Conservation (phyloP, 2,329 filamentous ascomycete species). For the Lachnellula willkommii region DNA sequence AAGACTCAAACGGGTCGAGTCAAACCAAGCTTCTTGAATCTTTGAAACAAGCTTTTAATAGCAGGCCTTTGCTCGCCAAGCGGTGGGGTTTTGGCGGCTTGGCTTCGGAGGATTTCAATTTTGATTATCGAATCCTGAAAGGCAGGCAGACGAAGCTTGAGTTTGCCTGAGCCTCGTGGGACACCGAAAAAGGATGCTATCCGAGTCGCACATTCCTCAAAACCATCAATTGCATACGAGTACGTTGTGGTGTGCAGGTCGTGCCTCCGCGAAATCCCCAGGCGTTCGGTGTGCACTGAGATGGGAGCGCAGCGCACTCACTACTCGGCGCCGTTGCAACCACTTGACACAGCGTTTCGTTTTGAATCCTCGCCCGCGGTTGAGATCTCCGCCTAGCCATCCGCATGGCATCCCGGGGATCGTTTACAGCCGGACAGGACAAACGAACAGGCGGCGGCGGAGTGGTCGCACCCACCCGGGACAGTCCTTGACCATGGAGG, state of each 20-base stretch:
- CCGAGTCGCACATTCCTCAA: background rate
- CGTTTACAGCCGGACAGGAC: conserved; percentile 15
- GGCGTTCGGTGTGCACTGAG: background rate
- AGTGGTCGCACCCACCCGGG: conserved; percentile 5
- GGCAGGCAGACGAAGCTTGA: background rate
- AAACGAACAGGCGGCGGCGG: conserved; percentile 7
- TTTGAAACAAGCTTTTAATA: background rate
- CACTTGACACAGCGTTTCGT: conserved; percentile 5
- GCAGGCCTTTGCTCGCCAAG: too few relatives aligned
- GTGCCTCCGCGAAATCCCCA: background rate
- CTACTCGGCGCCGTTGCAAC: background rate
- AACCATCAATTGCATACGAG: background rate
- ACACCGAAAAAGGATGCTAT: background rate
- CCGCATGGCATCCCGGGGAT: conserved; percentile 1
- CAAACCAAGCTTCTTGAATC: background rate
- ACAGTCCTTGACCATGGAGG: background rate
- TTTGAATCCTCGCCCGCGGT: background rate
- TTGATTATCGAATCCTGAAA: background rate
- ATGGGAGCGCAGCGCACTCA: background rate
- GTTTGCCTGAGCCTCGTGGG: background rate
- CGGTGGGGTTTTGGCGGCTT: background rate
- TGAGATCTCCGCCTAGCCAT: conserved; percentile 1
- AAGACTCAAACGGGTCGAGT: background rate
- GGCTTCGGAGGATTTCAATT: background rate
- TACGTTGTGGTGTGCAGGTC: background rate